Conservation (phyloP, 2,329 filamentous ascomycete genomes). For the Akanthomyces uredinophilus region DNA sequence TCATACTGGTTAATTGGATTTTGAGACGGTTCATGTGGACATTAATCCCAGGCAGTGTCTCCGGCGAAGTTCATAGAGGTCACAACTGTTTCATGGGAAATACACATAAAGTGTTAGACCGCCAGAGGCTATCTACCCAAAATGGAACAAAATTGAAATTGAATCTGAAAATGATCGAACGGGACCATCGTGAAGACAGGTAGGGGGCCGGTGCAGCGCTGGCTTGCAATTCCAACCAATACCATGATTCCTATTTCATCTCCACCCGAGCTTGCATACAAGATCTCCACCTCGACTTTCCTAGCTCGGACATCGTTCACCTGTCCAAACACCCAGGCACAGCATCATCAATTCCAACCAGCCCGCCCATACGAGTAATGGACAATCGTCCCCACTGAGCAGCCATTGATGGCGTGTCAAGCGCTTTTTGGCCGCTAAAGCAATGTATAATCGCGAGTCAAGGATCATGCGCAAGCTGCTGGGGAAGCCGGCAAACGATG, state of each 20-base stretch:
- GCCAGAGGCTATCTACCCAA: no score
- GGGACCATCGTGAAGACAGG: neutral
- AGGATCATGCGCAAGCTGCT: conserved; percentile 58
- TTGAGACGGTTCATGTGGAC: neutral
- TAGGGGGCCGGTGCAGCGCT: neutral
- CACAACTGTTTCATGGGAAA: neutral
- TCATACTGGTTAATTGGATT: neutral
- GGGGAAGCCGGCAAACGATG: conserved; percentile 46
- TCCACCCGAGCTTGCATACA: conserved; percentile 2
- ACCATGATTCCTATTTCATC: neutral
- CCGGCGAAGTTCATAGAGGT: neutral
- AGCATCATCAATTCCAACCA: neutral
- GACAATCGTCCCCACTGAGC: neutral
- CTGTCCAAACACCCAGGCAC: neutral
- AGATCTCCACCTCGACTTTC: conserved; percentile 7
- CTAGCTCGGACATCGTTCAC: neutral
- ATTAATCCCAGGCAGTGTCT: neutral
- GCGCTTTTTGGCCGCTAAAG: conserved; percentile 24
- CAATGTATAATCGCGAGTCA: conserved; percentile 49
- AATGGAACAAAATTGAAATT: neutral
- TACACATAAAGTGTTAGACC: neutral
- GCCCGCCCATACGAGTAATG: conserved; percentile 5
- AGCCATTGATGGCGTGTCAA: conserved; percentile 30
- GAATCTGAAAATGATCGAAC: neutral
- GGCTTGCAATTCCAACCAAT: neutral